Base-by-base conservation (phyloP, 1,284 basidiomycete species). In the Anthracocystis setariae region DNA sequence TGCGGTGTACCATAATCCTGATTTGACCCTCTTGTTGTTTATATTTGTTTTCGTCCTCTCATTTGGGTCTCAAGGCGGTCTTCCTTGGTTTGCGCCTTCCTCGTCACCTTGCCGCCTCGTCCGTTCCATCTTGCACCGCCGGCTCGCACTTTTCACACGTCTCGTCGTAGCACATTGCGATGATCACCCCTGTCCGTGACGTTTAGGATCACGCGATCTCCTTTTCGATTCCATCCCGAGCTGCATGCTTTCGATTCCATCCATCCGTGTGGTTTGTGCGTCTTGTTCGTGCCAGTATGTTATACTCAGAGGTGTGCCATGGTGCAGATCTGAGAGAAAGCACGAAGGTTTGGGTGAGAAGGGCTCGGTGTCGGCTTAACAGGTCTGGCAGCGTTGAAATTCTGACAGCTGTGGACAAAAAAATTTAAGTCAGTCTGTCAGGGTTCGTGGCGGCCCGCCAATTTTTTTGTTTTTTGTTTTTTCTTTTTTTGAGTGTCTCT, bases 1-100 rank as follows among this genome's bases (percentile, higher is more conserved):
- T 29, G 29, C 29, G 29, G 12, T 64, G 66, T 64, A 68, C 46
- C 50, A 53, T 61, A 68, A 18, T 45, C 50, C 39, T 45, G 39
- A n/a, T 25, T 35, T 57, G 38, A 32, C n/a, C 29, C 52, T 35
- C 50, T 9, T 29, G n/a, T 25, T 59, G 43, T 52, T 27, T 25
- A 50, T 51, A 46, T 56, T 50, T 54, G 40, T 35, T 25, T 17
- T 18, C 35, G 15, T 29, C 35, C 17, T 37, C 35, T 37, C 5
- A 7, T 13, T 17, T n/a, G 51, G 51, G 46, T 54, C 59, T 20
- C 40, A 54, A 49, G 59, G 27, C 46, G 52, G 46, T 49, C 24
- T 37, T 32, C 25, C 39, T 27, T 25, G 23, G 18, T 29, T 29
- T 32, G 27, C 39, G 50, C 20, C 42, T 27, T 39, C n/a, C n/a